phyloP scores from a whole-genome alignment of 2,329 filamentous ascomycete genomes.

The Fusarium napiforme region DNA sequence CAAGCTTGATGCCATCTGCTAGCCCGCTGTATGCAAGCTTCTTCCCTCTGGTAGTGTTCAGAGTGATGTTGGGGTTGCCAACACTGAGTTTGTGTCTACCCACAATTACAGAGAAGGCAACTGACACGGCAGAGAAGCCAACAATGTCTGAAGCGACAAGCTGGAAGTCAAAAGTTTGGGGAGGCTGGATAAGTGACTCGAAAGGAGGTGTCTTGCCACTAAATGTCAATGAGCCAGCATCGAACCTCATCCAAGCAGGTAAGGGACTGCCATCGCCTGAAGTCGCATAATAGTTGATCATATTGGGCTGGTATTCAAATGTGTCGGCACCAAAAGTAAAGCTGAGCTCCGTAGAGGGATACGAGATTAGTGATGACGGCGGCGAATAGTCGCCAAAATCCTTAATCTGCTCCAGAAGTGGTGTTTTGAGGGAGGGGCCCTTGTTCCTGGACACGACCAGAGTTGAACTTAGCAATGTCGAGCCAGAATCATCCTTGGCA shows the following conservation, averaged over 20 bases:
- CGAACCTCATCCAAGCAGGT: constrained; percentile 86
- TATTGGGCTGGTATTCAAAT: constrained; percentile 66
- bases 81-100: constrained; percentile 76
- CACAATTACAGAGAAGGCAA: constrained; percentile 77
- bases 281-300: constrained; percentile 79
- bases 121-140: constrained; percentile 76
- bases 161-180: constrained; percentile 77
- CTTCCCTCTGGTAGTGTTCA: constrained; percentile 67
- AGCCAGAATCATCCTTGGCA: constrained; percentile 74
- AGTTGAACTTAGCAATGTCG: constrained; percentile 72
- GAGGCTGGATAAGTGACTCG: constrained; percentile 70
- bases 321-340: constrained; percentile 67
- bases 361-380: constrained; percentile 67
- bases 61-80: constrained; percentile 63
- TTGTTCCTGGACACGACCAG: constrained; percentile 73
- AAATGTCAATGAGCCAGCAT: constrained; percentile 71
- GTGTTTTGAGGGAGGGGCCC: constrained; percentile 64
- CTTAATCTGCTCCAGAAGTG: constrained; percentile 68
- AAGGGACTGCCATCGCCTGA: constrained; percentile 82
- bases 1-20: constrained; percentile 63
- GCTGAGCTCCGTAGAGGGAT: constrained; percentile 63
- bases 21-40: constrained; percentile 65
- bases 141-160: constrained; percentile 82
- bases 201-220: constrained; percentile 75
- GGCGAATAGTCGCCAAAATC: constrained; percentile 68